phyloP scores from a whole-genome alignment of 768 basidiomycete genomes.

The Vishniacozyma victoriae region DNA sequence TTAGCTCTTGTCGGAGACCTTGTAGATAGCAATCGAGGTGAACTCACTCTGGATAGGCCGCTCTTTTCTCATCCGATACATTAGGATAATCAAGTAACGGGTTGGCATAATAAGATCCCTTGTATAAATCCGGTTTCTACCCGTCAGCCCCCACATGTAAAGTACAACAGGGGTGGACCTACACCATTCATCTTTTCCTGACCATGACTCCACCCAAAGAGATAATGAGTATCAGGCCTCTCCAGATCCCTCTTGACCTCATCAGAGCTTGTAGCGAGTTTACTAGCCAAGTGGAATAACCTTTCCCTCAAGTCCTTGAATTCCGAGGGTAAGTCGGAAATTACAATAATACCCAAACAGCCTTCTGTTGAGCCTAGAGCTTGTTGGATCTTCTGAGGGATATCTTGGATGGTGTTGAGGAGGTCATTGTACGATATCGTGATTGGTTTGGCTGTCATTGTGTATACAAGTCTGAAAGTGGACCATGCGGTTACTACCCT shows the following conservation, averaged over 20 bases:
- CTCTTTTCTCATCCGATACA: constrained; percentile 57
- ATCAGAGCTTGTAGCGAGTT: constrained; percentile 68
- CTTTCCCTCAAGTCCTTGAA: constrained; percentile 63
- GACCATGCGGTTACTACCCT: too few relatives aligned
- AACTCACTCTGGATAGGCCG: constrained; percentile 59
- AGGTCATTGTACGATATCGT: too few relatives aligned
- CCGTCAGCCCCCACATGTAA: neutral
- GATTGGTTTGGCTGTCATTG: too few relatives aligned
- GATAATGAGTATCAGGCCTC: constrained; percentile 67
- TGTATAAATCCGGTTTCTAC: constrained; percentile 61
- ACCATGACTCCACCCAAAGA: constrained; percentile 98
- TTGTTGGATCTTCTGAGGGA: too few relatives aligned
- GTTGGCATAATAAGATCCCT: constrained; percentile 90
- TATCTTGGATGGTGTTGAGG: too few relatives aligned
- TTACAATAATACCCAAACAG: constrained; percentile 39
- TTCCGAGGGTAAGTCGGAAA: constrained; percentile 65
- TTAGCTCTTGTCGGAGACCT: neutral
- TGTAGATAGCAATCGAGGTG: neutral
- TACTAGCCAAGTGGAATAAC: constrained; percentile 67
- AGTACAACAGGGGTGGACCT: constrained; percentile 3
- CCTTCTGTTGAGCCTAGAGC: constrained; percentile 40
- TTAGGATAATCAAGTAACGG: constrained; percentile 63
- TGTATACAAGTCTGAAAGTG: too few relatives aligned
- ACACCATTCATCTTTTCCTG: constrained; percentile 97
- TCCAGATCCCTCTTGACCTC: constrained; percentile 65